Base-by-base conservation (phyloP, 2,329 filamentous ascomycete genomes). In the Teratosphaeriaceae sp. region DNA sequence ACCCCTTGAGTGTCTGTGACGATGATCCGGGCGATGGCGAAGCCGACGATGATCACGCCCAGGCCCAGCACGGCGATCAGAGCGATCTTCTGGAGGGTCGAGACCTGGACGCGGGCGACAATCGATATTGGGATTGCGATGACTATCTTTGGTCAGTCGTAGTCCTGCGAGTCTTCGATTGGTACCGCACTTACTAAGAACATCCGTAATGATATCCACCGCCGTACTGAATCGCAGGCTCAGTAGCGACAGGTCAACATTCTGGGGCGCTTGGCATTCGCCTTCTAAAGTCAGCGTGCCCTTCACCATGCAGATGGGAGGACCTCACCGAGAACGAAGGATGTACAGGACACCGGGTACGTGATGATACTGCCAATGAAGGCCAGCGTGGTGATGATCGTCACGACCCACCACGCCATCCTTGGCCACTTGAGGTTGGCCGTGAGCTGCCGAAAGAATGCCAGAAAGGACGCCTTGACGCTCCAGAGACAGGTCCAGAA, bases 401-500 rank as follows among this genome's bases (percentile, higher is more conserved):
- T 38, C 7, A 51, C 48, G 19, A 40, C 38, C 50, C 53, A 56
- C 52, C 52, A 57, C 31, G 44, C 45, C 19, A 30, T 40, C 21
- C 48, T 42, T 15, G 50, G 49, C 24, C 46, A 43, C 13, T 21
- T 15, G 19, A 49, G n/a, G 6, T 43, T 27, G 12, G 34, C 33
- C 9, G 37, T 36, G 8, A 48, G 49, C 35, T 37, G 36, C 18
- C 38, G 43, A 40, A 55, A 58, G 35, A 54, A 48, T 13, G 50
- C 47, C 38, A 52, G 35, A 6, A 54, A 51, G n/a, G 45, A 49
- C 3, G 39, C 50, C 33, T 58, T 57, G 34, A 57, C 47, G 5
- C 22, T 33, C 55, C 55, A 57, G 9, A 56, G 38, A 36, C 51
- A 55, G 11, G 39, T 48, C 50, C 49, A 56, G 36, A 55, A 57